Base-by-base conservation (phyloP, 2,329 filamentous ascomycete genomes). In the Xylaria sp. region DNA sequence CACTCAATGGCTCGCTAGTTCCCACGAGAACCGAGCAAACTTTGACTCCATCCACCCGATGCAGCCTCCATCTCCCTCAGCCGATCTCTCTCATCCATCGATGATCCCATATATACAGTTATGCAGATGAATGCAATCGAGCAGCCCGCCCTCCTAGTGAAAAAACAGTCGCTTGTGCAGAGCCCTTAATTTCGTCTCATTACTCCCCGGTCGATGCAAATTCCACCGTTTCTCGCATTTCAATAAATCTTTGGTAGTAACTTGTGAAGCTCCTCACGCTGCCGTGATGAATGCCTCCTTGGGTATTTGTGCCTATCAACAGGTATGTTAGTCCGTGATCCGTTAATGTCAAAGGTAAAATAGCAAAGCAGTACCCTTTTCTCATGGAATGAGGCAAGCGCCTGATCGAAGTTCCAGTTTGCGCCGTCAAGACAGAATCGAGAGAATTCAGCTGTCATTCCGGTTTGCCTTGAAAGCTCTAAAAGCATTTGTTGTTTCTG, bases 371-470 rank as follows among this genome's bases (percentile, higher is more conserved):
- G 78, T 83, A 92, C 92, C 85, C 91, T 94, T 66, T 92, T 90
- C 73, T 91, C 87, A 71, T 91, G 87, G 78, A 97, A 98, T 39
- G 92, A 89, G 63, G 86, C 83, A 73, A 94, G 82, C 1, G 94
- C 95, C 73, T 88, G 87, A 46, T 92, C 88, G 58, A 94, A 89
- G 78, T 97, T 88, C 94, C 94, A 98, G 46, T 86, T 88, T 66
- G 91, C 93, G 68, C 94, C 90, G 2, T 89, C 86, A 18, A 98
- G 85, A 75, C 95, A 98, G 84, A 97, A 88, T 73, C 91, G 88
- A 1, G 94, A 92, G 78, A 92, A 97, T 67, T 92, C 85, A 10
- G 90, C 81, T 9, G 89, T 96, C 90, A 99, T 94, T 66, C 90
- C 89, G 1, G 94, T 97, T 76, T 89, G 89, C 72, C 89, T 89